phyloP scores from a whole-genome alignment of 169 alveolate genomes.

The Plasmodium knowlesi region DNA sequence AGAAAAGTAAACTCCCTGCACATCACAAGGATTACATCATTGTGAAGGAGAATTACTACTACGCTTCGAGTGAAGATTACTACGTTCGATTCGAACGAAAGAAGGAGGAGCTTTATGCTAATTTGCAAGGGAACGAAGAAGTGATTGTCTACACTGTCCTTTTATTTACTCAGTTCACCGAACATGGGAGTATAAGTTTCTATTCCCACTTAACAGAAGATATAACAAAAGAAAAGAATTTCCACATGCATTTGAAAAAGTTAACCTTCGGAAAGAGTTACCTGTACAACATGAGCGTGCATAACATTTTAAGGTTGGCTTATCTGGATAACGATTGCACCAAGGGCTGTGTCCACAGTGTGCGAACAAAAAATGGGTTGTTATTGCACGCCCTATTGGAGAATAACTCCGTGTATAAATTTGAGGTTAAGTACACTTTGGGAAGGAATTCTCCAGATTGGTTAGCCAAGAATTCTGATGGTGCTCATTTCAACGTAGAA shows the following conservation, averaged over 20 bases:
- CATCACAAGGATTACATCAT: conserved; percentile 43
- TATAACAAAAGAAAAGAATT: conserved; percentile 4
- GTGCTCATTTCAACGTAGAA: conserved; percentile 23
- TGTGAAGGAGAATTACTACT: conserved; percentile 35
- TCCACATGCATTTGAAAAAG: conserved; percentile 31
- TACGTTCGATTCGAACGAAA: not conserved
- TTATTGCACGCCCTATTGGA: conserved; percentile 3
- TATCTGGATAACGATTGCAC: not conserved
- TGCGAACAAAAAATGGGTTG: conserved; percentile 10
- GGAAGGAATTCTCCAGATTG: not conserved
- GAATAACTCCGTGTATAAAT: conserved; percentile 33
- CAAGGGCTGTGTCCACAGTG: conserved; percentile 19
- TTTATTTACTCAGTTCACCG: conserved; percentile 25
- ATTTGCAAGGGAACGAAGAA: not conserved
- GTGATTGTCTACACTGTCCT: conserved; percentile 8
- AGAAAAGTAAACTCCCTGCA: not conserved
- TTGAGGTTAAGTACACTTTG: not conserved
- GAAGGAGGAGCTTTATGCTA: not conserved
- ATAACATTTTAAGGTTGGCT: conserved; percentile 4
- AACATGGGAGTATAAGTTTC: conserved; percentile 32
- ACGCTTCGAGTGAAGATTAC: conserved; percentile 30
- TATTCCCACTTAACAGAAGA: conserved; percentile 26
- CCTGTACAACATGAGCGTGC: conserved; percentile 10
- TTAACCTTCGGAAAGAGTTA: not conserved
- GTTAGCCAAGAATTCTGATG: not conserved